Evolutionary conservation across 2,329 filamentous ascomycete species (phyloP).

Genomic region (Microdochium nivale): DNA sequence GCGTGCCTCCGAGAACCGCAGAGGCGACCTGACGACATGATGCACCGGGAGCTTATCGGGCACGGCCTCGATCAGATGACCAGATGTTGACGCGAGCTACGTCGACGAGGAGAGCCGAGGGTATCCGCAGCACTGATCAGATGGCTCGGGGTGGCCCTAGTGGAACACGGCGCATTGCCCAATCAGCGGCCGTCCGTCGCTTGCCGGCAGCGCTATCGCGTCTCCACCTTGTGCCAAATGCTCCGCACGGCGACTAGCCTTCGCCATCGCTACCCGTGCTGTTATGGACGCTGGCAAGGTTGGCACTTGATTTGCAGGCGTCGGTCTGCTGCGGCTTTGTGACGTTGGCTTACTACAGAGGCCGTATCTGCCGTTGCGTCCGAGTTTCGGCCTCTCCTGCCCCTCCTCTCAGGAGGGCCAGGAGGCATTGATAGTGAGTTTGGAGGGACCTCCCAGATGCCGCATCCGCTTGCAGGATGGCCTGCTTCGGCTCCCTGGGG

Average conservation of each 20-base stretch:
- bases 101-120: background rate
- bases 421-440: background rate
- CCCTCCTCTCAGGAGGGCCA: background rate
- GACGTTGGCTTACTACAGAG: background rate
- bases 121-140: background rate
- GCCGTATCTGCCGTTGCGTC: background rate
- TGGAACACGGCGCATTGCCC: background rate
- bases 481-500: background rate
- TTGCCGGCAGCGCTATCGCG: background rate
- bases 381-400: background rate
- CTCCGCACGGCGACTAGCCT: background rate
- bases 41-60: background rate
- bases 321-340: background rate
- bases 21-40: background rate
- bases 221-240: background rate
- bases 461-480: background rate
- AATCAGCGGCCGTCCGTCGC: background rate
- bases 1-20: background rate
- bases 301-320: too few relatives aligned
- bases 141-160: background rate
- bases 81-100: background rate
- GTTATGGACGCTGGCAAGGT: too few relatives aligned
- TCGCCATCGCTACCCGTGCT: background rate
- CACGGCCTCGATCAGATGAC: background rate
- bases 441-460: background rate